These are phyloP conservation scores for Amaranthus tricolor DNA, from an alignment of 179 eudicot species.

Conservation along the genomic window DNA sequence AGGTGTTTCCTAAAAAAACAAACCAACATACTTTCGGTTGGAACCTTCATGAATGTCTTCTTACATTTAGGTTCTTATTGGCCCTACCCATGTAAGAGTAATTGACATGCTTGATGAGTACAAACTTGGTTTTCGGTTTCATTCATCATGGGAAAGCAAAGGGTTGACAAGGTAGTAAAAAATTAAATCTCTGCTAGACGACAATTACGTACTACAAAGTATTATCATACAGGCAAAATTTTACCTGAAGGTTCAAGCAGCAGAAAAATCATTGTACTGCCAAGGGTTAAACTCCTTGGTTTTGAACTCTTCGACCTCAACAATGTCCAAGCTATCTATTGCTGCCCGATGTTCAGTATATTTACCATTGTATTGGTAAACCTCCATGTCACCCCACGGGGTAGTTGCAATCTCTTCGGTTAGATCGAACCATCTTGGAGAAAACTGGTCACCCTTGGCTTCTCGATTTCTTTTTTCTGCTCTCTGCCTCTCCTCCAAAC, in stretches of 20 bases:
- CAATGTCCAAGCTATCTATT: constrained; percentile 25
- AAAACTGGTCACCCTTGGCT: constrained; percentile 38
- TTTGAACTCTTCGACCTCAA: constrained; percentile 35
- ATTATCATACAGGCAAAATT: not conserved
- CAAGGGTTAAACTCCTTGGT: constrained; percentile 48
- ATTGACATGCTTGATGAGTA: not conserved
- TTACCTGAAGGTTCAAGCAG: constrained; percentile 30
- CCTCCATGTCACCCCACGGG: constrained; percentile 54
- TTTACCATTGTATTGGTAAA: constrained; percentile 47
- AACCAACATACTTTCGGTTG: not conserved
- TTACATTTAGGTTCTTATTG: not conserved
- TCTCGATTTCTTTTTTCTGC: constrained; percentile 52
- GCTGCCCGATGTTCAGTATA: constrained; percentile 35
- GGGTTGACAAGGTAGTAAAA: not conserved
- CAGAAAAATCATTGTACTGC: constrained; percentile 39
- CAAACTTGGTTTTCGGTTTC: not conserved
- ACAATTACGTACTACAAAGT: not conserved
- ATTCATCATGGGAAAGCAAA: not conserved
- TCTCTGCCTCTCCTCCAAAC: constrained; percentile 56
- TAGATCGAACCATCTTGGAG: constrained; percentile 45
- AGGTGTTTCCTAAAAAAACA: not conserved
- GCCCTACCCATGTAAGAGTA: not conserved
- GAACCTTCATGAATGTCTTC: not conserved
- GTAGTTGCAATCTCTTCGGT: constrained; percentile 43
- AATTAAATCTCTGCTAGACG: not conserved